Evolutionary conservation across 179 eudicot genomes (phyloP), one percentile per base, ranked within the genome.

Genomic region (Silene noctiflora): DNA sequence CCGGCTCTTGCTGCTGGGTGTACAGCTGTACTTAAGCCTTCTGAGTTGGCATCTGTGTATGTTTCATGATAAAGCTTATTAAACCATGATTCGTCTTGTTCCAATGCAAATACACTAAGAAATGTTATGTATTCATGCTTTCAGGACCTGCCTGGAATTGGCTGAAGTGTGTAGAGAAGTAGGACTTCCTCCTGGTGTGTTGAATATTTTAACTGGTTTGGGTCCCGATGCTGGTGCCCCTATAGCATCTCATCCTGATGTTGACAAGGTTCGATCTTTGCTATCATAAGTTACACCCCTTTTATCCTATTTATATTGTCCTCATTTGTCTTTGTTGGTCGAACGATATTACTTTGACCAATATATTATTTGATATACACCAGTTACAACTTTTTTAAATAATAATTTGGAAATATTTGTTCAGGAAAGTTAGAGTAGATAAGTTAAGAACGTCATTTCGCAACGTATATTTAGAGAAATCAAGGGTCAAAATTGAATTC

Each of bases 1-100:
- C 94, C 99, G 75, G 98, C 99, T 72, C 89, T 95, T 81, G 98
- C 99, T 65, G 99, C 99, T 83, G 99, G 99, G 6, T 95, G 99
- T 89, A 85, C 97, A 74, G 98, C 94, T 67, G 82, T 95, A 78
- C 93, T 95, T 77, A 95, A 95, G 83, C 99, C 99, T 20, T 95
- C 99, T 20, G 98, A 95, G 74, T 73, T 93, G 80, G 91, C 98
- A 69, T 93, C 99, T 17, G 42, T 91, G 99, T 95, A 86, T 77
- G 94, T 83, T 16, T 72, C 48, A 22, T 66, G 66, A 25, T 55
- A 7, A 67, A 60, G 11, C 67, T 27, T 12, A 20, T 13, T 0
- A 21, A 19, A 24, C 8, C 46, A 27, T 6, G 29, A 27, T 13
- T 78, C 51, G 16, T 46, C 55, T 62, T 62, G 46, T n/a, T 39